phyloP scores from a whole-genome alignment of 306 rosid species.

The Trichosanthes truncata region DNA sequence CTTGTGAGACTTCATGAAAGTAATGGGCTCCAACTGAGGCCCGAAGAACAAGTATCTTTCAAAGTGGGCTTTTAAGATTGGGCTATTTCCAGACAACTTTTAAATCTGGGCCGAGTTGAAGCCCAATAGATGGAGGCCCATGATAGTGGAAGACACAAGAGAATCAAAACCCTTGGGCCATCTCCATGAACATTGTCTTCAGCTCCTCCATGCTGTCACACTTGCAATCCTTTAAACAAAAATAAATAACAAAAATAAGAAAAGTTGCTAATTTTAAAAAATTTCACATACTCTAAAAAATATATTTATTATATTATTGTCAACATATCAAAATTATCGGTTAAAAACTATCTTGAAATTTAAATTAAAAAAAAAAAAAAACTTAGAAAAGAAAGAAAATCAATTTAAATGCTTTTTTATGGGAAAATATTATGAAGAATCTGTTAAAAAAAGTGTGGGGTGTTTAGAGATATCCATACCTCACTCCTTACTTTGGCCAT shows the following conservation, averaged over 20 bases:
- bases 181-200: neutral
- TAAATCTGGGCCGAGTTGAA: neutral
- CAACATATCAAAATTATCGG: too few relatives aligned
- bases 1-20: neutral
- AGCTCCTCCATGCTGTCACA: neutral
- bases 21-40: neutral
- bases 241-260: too few relatives aligned
- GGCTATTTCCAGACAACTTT: neutral
- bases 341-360: too few relatives aligned
- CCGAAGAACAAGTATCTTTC: neutral
- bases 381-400: too few relatives aligned
- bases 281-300: too few relatives aligned
- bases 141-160: neutral
- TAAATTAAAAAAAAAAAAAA: too few relatives aligned
- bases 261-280: too few relatives aligned
- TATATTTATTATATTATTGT: too few relatives aligned
- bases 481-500: conserved; percentile 55
- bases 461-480: conserved; percentile 22
- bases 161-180: neutral
- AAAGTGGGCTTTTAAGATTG: neutral
- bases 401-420: too few relatives aligned
- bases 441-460: too few relatives aligned
- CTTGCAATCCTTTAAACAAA: neutral
- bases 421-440: too few relatives aligned
- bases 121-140: neutral